Conservation (phyloP, 2,329 filamentous ascomycete genomes). For the Gnomoniopsis sp. region DNA sequence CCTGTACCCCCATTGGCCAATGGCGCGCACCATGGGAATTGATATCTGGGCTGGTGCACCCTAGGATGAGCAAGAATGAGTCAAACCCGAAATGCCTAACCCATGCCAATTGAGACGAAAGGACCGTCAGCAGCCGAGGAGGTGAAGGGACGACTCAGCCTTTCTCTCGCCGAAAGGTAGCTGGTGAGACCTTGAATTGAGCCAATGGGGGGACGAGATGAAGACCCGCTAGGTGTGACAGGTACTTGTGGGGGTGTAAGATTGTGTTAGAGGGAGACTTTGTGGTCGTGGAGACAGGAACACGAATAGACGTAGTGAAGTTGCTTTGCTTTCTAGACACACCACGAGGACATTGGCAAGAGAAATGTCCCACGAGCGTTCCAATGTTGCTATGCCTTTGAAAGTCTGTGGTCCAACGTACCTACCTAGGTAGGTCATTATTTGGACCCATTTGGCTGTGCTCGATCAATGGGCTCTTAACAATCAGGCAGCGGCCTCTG, state of each 20-base stretch:
- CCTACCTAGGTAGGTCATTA: too few species aligned
- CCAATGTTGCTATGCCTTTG: too few species aligned
- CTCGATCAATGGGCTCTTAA: too few species aligned
- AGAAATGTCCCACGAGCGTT: too few species aligned
- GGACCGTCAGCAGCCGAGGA: background rate
- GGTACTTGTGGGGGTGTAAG: background rate
- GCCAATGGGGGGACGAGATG: constrained; percentile 1
- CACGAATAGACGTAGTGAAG: too few species aligned
- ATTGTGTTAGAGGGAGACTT: background rate
- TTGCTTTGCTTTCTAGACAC: too few species aligned
- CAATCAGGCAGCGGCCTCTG: too few species aligned
- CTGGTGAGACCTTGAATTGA: background rate
- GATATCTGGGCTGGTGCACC: too few species aligned
- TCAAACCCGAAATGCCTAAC: background rate
- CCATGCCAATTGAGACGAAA: background rate
- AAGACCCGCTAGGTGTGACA: background rate
- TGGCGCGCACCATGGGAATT: background rate
- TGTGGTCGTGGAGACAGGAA: background rate
- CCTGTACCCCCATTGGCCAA: background rate
- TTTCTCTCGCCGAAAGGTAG: constrained; percentile 17
- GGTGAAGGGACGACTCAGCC: constrained; percentile 3
- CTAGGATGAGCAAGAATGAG: background rate
- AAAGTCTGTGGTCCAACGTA: too few species aligned
- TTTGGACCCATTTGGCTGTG: too few species aligned
- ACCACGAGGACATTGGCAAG: too few species aligned